Evolutionary conservation across 176 grass and related monocot genomes (phyloP).

Genomic region (Phoenix dactylifera): DNA sequence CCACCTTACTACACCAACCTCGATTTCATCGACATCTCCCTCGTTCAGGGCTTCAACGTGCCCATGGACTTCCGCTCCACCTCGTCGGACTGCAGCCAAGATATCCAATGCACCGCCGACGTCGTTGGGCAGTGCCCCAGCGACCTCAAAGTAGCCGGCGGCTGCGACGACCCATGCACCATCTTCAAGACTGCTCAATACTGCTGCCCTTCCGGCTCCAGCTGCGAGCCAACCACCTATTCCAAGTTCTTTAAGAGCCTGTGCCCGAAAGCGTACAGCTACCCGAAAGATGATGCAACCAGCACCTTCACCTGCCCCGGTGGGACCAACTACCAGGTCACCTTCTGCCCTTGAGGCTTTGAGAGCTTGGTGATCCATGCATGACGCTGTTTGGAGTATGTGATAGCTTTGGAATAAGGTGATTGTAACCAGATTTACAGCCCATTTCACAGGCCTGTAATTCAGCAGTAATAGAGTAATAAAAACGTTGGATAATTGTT

Average conservation of each 20-base stretch:
- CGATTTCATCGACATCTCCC: constrained; percentile 50
- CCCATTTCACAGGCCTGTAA: too few species aligned
- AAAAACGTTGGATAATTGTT: too few species aligned
- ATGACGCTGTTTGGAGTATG: too few species aligned
- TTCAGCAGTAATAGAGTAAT: too few species aligned
- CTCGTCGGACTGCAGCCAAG: constrained; percentile 6
- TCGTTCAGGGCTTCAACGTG: constrained; percentile 45
- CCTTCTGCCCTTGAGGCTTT: constrained; percentile 34
- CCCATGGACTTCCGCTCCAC: not conserved
- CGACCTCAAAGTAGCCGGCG: constrained; percentile 14
- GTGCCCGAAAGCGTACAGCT: constrained; percentile 41
- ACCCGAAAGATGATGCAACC: constrained; percentile 28
- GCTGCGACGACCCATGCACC: constrained; percentile 37
- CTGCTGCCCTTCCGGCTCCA: constrained; percentile 15
- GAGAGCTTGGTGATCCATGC: too few species aligned
- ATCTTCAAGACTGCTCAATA: constrained; percentile 26
- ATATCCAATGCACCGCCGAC: constrained; percentile 10
- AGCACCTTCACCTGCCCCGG: constrained; percentile 34
- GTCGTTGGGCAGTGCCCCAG: constrained; percentile 27
- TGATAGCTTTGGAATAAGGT: too few species aligned
- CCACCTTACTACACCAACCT: too few species aligned
- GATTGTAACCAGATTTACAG: too few species aligned
- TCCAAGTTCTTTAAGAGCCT: constrained; percentile 33
- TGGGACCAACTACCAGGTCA: constrained; percentile 29
- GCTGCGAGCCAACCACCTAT: constrained; percentile 25